Percentiles rank a stretch among this genome's conserved stretches.
These are phyloP conservation scores for Pueraria montana DNA, from an alignment of 306 rosid genomes.

Conservation along the genomic window DNA sequence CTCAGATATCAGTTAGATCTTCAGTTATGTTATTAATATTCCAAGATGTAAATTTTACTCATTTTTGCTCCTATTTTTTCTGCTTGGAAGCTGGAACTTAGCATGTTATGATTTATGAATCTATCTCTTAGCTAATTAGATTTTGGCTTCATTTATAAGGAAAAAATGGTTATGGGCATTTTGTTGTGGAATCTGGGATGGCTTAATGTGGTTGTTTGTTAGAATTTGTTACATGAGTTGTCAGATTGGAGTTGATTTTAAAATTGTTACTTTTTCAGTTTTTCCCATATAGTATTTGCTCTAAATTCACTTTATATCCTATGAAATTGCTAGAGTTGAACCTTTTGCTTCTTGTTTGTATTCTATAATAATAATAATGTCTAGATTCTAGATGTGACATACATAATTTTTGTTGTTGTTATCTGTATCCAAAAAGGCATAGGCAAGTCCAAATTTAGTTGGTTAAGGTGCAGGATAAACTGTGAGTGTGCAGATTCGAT, in stretches of 20 bases:
- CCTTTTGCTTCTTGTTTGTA: slow-evolving; percentile 35
- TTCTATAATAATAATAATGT: slow-evolving; percentile 4
- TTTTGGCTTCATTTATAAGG: neutral
- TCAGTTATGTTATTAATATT: slow-evolving; percentile 24
- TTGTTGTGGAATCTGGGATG: slow-evolving; percentile 39
- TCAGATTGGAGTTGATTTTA: slow-evolving; percentile 34
- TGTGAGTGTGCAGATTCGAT: neutral
- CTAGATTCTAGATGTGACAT: slow-evolving; percentile 18
- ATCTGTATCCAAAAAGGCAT: neutral
- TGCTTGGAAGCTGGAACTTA: slow-evolving; percentile 14
- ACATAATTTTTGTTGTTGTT: neutral
- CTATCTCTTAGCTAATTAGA: slow-evolving; percentile 13
- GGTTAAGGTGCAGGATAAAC: neutral
- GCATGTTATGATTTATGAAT: slow-evolving; percentile 13
- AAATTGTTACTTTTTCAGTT: neutral
- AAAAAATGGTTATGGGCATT: slow-evolving; percentile 3
- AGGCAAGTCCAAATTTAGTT: neutral
- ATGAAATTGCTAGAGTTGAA: neutral
- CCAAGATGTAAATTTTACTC: slow-evolving; percentile 23
- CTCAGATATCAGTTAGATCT: slow-evolving; percentile 48
- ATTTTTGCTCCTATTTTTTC: slow-evolving; percentile 3
- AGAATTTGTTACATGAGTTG: slow-evolving; percentile 5
- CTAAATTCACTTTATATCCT: neutral
- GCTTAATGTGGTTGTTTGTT: slow-evolving; percentile 6
- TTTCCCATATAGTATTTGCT: slow-evolving; percentile 4